Base-by-base conservation (phyloP, 441 rosid genomes). In the Syzygium malaccense region DNA sequence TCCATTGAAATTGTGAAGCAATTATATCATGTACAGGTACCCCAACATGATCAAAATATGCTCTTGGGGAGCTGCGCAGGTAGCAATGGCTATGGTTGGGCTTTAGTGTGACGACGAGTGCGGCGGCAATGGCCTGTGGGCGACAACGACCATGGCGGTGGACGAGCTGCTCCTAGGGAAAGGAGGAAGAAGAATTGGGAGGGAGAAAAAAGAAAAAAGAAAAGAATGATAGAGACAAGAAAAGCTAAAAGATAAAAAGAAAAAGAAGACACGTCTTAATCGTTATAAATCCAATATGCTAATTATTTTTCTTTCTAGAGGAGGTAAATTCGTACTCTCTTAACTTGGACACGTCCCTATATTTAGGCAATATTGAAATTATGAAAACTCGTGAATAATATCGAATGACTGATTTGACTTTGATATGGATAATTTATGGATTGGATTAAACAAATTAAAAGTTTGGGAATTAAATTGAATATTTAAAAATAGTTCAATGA, bases 401-500 rank as follows among this genome's bases (percentile, higher is more conserved):
- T 6, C 0, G 10, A 75, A 37, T 1, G 8, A 37, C 0, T 75
- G 1, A 41, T 75, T 75, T 19, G 2, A 12, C 2, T 68, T 68
- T 5, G 1, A 37, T 41, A 71, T 11, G 17, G 20, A 20, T 37
- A 71, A 1, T 6, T 37, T 11, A 71, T 19, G 2, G 13, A 20
- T 0, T 2, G 0, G 3, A 12, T 20, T 20, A 4, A 71, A 71
- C 6, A 71, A 71, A 20, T 37, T 71, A 1, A 37, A 6, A 6
- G 2, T 23, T 41, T 1, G 2, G 8, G 3, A 0, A 37, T 1
- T 25, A 6, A 1, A 71, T 20, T 23, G 1, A 37, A 25, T 13
- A 41, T 75, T 37, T 75, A 20, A 1, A 11, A 7, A 23, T 4
- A 11, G 2, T 71, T 71, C 15, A 37, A 20, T 0, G 1, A 71